Conservation (phyloP, 164 flowering plant genomes). For the Kalanchoe fedtschenkoi region DNA sequence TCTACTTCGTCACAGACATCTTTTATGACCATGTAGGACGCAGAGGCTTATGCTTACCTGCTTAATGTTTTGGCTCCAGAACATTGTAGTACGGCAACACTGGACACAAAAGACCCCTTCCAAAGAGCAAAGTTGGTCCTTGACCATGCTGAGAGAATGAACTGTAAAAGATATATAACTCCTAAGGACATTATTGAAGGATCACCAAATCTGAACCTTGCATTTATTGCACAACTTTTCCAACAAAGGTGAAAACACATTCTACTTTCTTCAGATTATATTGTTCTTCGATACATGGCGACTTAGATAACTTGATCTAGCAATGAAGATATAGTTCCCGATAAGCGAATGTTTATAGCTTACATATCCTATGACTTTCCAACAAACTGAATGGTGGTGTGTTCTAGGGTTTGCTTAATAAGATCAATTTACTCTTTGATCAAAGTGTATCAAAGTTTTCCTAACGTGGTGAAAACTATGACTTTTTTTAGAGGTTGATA, state of each 20-base stretch:
- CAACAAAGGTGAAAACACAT: neutral
- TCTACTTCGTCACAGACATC: neutral
- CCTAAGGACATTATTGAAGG: constrained; percentile 1
- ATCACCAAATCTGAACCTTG: neutral
- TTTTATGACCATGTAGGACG: neutral
- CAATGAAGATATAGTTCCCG: no score
- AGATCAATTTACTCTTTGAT: no score
- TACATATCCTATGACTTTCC: no score
- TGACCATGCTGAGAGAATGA: constrained; percentile 1
- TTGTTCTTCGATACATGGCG: neutral
- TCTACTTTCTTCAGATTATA: neutral
- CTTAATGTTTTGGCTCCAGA: constrained; percentile 2
- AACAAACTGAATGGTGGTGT: no score
- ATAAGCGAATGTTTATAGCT: no score
- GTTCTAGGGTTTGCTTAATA: no score
- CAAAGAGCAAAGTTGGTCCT: constrained; percentile 1
- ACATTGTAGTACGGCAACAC: neutral
- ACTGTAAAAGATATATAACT: constrained; percentile 3
- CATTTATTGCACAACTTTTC: constrained; percentile 4
- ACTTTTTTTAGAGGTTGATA: no score
- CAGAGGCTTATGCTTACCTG: constrained; percentile 3
- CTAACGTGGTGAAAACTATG: no score
- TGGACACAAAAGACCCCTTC: constrained; percentile 6
- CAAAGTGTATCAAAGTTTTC: no score
- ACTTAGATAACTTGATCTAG: no score